A percentile compares a stretch with the other conserved stretches of the same genome.
phyloP scores from a whole-genome alignment of 2,329 filamentous ascomycete species.

The Scedosporium aurantiacum region DNA sequence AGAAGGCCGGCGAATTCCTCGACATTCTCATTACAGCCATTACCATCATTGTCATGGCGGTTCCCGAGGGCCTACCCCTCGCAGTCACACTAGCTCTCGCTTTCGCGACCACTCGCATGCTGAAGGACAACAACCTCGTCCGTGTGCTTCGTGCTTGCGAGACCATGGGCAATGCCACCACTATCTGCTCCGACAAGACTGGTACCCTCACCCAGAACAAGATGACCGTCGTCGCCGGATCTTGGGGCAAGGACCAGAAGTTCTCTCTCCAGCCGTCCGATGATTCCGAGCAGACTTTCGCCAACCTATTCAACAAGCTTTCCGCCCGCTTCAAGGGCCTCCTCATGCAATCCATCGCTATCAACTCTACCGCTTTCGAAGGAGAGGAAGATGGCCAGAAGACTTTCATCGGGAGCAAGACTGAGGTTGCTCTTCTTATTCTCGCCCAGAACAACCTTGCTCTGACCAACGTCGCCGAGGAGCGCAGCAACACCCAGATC shows the following conservation, averaged over 20 bases:
- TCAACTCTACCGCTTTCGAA: conserved; percentile 51
- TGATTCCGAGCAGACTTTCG: not conserved
- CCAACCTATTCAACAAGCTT: not conserved
- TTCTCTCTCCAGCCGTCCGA: not conserved
- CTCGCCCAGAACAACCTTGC: conserved; percentile 38
- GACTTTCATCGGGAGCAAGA: conserved; percentile 43
- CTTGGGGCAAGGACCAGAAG: conserved; percentile 32
- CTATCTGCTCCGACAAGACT: conserved; percentile 50
- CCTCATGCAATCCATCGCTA: conserved; percentile 30
- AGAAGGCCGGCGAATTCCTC: conserved; percentile 48
- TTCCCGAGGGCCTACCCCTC: conserved; percentile 54
- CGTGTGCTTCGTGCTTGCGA: conserved; percentile 58
- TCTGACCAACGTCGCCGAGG: conserved; percentile 32
- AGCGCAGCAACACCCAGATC: conserved; percentile 32
- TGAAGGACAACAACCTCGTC: conserved; percentile 60
- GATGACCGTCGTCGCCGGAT: conserved; percentile 63
- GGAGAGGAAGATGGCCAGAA: conserved; percentile 32
- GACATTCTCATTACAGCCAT: conserved; percentile 49
- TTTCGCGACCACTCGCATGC: conserved; percentile 58
- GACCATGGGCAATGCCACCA: conserved; percentile 62
- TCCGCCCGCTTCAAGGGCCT: conserved; percentile 9
- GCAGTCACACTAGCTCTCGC: conserved; percentile 58
- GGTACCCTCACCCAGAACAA: conserved; percentile 43
- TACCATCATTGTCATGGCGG: conserved; percentile 56
- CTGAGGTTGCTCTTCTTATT: conserved; percentile 40